These are phyloP conservation scores for Beauveria bassiana DNA, from an alignment of 2,329 filamentous ascomycete genomes.

Conservation along the genomic window DNA sequence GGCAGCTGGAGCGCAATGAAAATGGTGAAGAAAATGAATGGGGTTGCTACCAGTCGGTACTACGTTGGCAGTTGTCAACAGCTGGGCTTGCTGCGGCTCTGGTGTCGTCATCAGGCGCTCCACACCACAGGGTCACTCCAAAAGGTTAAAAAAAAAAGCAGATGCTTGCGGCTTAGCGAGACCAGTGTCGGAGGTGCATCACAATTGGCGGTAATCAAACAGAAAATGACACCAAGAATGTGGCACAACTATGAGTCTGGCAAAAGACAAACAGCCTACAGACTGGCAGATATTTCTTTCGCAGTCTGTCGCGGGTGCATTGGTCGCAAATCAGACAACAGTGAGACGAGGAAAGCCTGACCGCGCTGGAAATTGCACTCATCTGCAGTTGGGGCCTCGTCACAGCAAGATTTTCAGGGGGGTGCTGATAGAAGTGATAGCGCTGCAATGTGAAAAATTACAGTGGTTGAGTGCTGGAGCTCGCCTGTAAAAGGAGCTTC, in stretches of 20 bases:
- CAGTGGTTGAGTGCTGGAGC: background rate
- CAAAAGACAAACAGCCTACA: no score
- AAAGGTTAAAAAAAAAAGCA: background rate
- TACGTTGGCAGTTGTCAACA: no score
- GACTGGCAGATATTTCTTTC: no score
- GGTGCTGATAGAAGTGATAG: background rate
- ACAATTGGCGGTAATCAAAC: no score
- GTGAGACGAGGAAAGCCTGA: background rate
- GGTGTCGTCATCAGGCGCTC: slow-evolving; percentile 7
- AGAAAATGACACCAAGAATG: no score
- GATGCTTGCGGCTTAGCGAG: background rate
- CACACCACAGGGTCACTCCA: background rate
- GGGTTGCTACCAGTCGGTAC: no score
- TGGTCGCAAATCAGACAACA: background rate
- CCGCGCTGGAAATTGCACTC: background rate
- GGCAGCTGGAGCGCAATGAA: background rate
- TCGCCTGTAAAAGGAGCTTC: background rate
- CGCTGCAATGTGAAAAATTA: background rate
- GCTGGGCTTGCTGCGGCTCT: background rate
- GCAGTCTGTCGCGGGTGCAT: background rate
- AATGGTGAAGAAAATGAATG: no score
- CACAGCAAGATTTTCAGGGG: no score
- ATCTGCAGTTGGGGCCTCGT: background rate
- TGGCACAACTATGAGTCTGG: no score
- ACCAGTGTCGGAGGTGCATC: no score